Evolutionary conservation across 371 early-diverging fungal genomes (phyloP).

Genomic region (Mucor ambiguus): DNA sequence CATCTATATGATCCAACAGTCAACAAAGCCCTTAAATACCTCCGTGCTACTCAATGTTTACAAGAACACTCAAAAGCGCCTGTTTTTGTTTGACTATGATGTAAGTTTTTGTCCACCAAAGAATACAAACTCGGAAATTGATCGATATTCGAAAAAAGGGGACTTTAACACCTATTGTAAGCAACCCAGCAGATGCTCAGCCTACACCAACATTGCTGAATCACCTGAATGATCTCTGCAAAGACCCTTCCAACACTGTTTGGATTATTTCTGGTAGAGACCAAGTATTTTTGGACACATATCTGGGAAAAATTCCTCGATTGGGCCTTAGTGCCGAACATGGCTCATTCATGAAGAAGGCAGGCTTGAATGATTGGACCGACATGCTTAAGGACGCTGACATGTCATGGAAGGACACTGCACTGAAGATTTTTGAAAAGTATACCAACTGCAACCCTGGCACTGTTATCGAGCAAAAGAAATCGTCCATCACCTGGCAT

Average conservation of each 20-base stretch:
- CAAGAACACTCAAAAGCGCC: slow-evolving; percentile 20
- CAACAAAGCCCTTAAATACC: slow-evolving; percentile 19
- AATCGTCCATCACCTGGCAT: slow-evolving; percentile 89
- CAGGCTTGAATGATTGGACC: slow-evolving; percentile 76
- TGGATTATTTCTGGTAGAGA: slow-evolving; percentile 93
- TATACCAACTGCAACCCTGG: slow-evolving; percentile 91
- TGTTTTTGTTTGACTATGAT: slow-evolving; percentile 32
- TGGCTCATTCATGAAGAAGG: slow-evolving; percentile 89
- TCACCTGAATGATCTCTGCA: slow-evolving; percentile 63
- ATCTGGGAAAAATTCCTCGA: slow-evolving; percentile 74
- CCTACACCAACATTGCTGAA: slow-evolving; percentile 71
- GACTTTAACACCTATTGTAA: slow-evolving; percentile 80
- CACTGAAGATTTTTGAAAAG: slow-evolving; percentile 85
- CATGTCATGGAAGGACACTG: slow-evolving; percentile 86
- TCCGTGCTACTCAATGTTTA: slow-evolving; percentile 18
- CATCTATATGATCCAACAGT: slow-evolving; percentile 1
- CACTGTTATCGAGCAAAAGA: slow-evolving; percentile 88
- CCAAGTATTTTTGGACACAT: slow-evolving; percentile 58
- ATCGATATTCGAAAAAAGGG: slow-evolving; percentile 47
- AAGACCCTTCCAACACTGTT: slow-evolving; percentile 82
- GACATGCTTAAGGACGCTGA: slow-evolving; percentile 84
- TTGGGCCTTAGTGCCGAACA: slow-evolving; percentile 71
- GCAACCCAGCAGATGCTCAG: slow-evolving; percentile 75
- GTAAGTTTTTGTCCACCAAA: slow-evolving; percentile 13
- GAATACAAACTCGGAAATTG: neutral